Percentiles rank a stretch among this genome's conserved stretches.
These are phyloP conservation scores for Parathielavia appendiculata DNA, from an alignment of 495 filamentous ascomycete species.

Conservation along the genomic window DNA sequence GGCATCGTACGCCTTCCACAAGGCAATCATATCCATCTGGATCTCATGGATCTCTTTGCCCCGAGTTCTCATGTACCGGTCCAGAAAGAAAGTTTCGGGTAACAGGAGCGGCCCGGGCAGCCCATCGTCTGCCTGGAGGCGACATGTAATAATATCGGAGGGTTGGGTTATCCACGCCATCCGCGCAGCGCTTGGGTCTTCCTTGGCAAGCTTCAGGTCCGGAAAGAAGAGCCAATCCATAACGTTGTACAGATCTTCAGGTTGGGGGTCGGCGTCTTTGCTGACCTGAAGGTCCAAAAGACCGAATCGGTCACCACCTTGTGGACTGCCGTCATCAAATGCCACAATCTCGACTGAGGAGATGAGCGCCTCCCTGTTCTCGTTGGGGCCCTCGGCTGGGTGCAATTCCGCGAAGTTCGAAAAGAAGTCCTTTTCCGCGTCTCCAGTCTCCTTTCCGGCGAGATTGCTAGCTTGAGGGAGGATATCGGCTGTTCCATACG, in stretches of 20 bases:
- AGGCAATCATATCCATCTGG: conserved; percentile 34
- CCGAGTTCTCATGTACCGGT: conserved; percentile 65
- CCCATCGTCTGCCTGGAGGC: conserved; percentile 43
- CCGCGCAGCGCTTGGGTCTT: conserved; percentile 38
- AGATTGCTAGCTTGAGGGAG: conserved; percentile 16
- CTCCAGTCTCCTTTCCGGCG: background rate
- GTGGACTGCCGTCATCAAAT: background rate
- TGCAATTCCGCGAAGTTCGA: conserved; percentile 7
- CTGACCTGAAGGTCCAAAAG: conserved; percentile 35
- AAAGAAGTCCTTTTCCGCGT: conserved; percentile 30
- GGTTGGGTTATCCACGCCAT: conserved; percentile 50
- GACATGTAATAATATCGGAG: conserved; percentile 64
- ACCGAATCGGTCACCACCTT: conserved; percentile 32
- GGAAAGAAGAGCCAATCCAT: conserved; percentile 64
- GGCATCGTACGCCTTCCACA: conserved; percentile 25
- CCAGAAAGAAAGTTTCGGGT: conserved; percentile 67
- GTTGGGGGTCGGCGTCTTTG: conserved; percentile 23
- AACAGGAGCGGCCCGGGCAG: conserved; percentile 53
- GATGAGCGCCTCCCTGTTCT: background rate
- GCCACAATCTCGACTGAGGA: conserved; percentile 18
- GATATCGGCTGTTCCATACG: conserved; percentile 71
- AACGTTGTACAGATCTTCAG: conserved; percentile 63
- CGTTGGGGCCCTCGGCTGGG: background rate
- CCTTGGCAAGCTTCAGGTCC: conserved; percentile 26
- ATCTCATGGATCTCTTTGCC: conserved; percentile 46